Evolutionary conservation across 1,139 yeast genomes (phyloP).

Genomic region (Saccharomycopsis hybrid): DNA sequence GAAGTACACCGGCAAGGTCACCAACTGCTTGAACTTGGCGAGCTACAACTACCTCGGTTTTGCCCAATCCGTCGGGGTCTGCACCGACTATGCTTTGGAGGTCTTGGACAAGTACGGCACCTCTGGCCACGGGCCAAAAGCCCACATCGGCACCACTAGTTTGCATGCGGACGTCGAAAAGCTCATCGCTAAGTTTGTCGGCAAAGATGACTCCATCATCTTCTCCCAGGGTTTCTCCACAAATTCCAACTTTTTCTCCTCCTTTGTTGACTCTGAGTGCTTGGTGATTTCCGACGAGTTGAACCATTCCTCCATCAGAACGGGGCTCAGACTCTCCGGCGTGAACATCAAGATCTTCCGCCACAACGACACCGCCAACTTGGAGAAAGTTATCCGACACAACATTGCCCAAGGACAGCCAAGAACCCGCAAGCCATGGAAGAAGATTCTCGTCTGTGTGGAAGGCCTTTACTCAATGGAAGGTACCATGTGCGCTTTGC

Average conservation of each 20-base stretch:
- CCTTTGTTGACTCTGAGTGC: constrained; percentile 80
- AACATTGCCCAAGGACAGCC: constrained; percentile 97
- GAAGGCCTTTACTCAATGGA: constrained; percentile 98
- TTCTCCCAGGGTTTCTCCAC: constrained; percentile 97
- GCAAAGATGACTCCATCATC: constrained; percentile 81
- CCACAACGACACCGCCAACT: constrained; percentile 80
- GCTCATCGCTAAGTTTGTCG: constrained; percentile 78
- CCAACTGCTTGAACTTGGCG: constrained; percentile 78
- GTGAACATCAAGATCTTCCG: constrained; percentile 89
- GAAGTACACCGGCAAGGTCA: constrained; percentile 65
- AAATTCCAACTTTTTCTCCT: constrained; percentile 82
- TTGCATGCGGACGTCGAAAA: constrained; percentile 70
- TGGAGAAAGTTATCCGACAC: constrained; percentile 76
- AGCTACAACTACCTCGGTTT: constrained; percentile 94
- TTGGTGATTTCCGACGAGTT: constrained; percentile 89
- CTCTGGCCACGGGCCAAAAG: constrained; percentile 73
- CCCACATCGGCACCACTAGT: constrained; percentile 68
- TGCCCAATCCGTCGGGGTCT: constrained; percentile 89
- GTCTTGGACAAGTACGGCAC: constrained; percentile 65
- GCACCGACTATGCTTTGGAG: constrained; percentile 74
- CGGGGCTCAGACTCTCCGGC: constrained; percentile 89
- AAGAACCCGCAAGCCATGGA: constrained; percentile 95
- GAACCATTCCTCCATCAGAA: constrained; percentile 92
- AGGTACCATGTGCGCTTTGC: constrained; percentile 88
- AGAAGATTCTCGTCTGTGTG: constrained; percentile 83